Conservation (phyloP, 305 asterid genomes). For the Fraxinus paxiana region DNA sequence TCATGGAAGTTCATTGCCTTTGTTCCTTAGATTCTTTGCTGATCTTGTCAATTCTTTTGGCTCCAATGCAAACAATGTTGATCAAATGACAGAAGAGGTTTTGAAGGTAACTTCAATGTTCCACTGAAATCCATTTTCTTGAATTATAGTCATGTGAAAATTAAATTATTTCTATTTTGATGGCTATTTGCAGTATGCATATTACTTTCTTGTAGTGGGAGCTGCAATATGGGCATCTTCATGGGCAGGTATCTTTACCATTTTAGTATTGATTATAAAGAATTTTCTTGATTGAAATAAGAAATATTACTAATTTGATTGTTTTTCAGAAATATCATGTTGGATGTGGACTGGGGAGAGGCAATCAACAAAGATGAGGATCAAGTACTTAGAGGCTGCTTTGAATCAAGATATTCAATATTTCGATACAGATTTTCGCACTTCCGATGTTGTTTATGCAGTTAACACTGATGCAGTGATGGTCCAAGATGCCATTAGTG, state of each 20-base stretch:
- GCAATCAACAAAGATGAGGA: conserved; percentile 93
- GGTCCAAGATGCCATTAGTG: conserved; percentile 99
- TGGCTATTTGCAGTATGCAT: conserved; percentile 74
- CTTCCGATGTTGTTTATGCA: conserved; percentile 92
- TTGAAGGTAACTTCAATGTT: conserved; percentile 51
- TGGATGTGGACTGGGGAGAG: conserved; percentile 99
- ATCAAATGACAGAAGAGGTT: conserved; percentile 94
- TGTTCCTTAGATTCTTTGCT: conserved; percentile 94
- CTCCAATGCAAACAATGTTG: conserved; percentile 79
- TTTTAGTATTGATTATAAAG: background rate
- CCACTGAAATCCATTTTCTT: background rate
- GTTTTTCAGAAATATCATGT: conserved; percentile 80
- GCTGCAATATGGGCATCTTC: conserved; percentile 99
- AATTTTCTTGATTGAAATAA: conserved; percentile 10
- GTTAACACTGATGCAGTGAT: conserved; percentile 90
- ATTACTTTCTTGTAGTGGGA: conserved; percentile 97
- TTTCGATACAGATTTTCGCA: conserved; percentile 85
- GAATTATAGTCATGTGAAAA: background rate
- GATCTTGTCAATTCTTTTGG: conserved; percentile 99
- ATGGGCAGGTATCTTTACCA: conserved; percentile 72
- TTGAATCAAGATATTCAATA: conserved; percentile 85
- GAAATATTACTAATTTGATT: conserved; percentile 6
- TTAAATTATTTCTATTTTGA: background rate
- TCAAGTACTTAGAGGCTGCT: conserved; percentile 83
- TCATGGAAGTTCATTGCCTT: conserved; percentile 89